Conservation (phyloP, 768 basidiomycete genomes). For the Pseudohyphozyma bogoriensis region DNA sequence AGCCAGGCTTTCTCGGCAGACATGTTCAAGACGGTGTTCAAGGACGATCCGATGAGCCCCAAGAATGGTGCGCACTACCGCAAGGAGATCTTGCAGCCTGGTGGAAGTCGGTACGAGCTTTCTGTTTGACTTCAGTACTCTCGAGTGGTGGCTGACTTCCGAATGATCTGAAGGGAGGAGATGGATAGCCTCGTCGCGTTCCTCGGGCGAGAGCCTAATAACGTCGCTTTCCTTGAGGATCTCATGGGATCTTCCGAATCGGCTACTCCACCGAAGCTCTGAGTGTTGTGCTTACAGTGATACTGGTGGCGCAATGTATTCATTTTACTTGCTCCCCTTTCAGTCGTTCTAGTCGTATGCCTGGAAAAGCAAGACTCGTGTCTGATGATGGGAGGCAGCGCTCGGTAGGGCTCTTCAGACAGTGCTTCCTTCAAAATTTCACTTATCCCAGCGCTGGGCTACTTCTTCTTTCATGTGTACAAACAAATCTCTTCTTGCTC, state of each 20-base stretch:
- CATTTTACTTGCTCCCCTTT: too few species aligned
- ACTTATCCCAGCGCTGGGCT: too few species aligned
- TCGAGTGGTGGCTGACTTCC: not conserved
- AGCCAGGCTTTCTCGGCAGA: constrained; percentile 56
- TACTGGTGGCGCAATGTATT: too few species aligned
- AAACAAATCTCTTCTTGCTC: too few species aligned
- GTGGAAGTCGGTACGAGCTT: constrained; percentile 47
- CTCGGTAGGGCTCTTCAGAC: too few species aligned
- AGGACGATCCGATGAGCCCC: constrained; percentile 62
- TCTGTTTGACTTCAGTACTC: not conserved
- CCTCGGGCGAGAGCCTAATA: constrained; percentile 63
- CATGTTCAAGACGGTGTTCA: constrained; percentile 61
- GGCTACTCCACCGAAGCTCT: not conserved
- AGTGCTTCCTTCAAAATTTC: too few species aligned
- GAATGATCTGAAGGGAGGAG: constrained; percentile 49
- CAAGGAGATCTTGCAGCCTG: constrained; percentile 60
- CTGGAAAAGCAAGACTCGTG: too few species aligned
- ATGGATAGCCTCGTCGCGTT: constrained; percentile 71
- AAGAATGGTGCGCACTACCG: constrained; percentile 55
- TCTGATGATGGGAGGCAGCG: too few species aligned
- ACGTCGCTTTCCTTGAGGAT: constrained; percentile 51
- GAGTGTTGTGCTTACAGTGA: too few species aligned
- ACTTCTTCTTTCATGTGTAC: too few species aligned
- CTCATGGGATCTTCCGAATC: constrained; percentile 19
- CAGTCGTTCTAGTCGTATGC: too few species aligned